Percentiles rank a stretch among this genome's conserved stretches.
These are phyloP conservation scores for Podospora fimiseda DNA, from an alignment of 495 filamentous ascomycete species.

Conservation along the genomic window DNA sequence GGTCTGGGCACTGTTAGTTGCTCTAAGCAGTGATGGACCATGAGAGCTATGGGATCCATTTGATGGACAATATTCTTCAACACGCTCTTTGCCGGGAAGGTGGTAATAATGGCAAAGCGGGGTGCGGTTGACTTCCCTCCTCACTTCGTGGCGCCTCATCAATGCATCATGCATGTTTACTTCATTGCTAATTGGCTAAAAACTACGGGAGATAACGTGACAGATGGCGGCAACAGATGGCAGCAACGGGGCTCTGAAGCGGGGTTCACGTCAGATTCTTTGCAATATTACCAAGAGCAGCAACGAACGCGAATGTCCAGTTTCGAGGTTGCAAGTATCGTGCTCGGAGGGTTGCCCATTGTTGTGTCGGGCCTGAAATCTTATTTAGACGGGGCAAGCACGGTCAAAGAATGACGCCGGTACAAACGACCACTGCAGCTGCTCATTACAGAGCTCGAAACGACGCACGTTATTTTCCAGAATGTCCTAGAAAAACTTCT, in stretches of 20 bases:
- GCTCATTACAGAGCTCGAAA: conserved; percentile 27
- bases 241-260: too few species aligned
- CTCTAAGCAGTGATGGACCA: background rate
- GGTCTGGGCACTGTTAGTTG: background rate
- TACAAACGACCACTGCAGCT: conserved; percentile 25
- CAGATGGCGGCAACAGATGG: too few species aligned
- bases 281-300: too few species aligned
- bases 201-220: too few species aligned
- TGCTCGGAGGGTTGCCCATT: conserved; percentile 37
- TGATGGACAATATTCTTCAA: background rate
- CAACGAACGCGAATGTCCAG: conserved; percentile 30
- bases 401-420: conserved; percentile 18
- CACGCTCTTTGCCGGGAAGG: background rate
- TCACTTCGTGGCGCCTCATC: too few species aligned
- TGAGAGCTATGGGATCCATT: background rate
- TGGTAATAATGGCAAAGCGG: background rate
- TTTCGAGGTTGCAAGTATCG: conserved; percentile 38
- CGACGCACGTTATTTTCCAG: conserved; percentile 26
- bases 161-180: too few species aligned
- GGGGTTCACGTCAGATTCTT: too few species aligned
- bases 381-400: conserved; percentile 28
- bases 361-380: conserved; percentile 34
- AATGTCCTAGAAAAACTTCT: conserved; percentile 32
- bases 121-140: background rate
- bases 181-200: too few species aligned